Evolutionary conservation across 2,329 filamentous ascomycete genomes (phyloP), one percentile per base, ranked within the genome.

Genomic region (Verruconis gallopava): DNA sequence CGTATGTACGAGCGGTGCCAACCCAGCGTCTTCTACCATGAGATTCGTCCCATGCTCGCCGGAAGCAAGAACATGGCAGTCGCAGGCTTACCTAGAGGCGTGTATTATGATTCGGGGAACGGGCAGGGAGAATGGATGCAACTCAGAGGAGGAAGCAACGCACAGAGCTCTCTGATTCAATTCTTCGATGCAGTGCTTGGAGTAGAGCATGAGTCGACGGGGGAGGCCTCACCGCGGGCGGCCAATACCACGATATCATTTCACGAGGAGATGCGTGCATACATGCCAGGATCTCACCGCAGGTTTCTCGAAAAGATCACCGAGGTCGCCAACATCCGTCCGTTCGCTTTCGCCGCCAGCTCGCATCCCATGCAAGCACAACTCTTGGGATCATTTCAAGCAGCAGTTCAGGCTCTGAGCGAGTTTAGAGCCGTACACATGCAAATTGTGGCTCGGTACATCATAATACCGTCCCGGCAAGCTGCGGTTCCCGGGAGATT

Each of bases 101-200:
- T 73, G 2, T 72, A 69, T 47, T 73, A 71, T 47, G 68, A 72
- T 41, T 55, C 66, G 30, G 69, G 68, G 3, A 50, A 66, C 5
- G 66, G 65, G 0, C 58, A 60, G 28, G 68, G 67, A 1, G 53
- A 63, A 11, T 73, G 68, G 68, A 58, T 60, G 15, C 64, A 68
- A 38, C 67, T 70, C 44, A 65, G 67, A 21, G 70, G 70, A 2
- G 70, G 70, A 1, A 72, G 69, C 47, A 73, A 73, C 48, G 70
- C 67, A 0, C 70, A 73, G 48, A 72, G 68, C 52, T 71, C 69
- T 0, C 47, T 73, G 36, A 61, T 73, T 3, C 70, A 73, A 38
- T 66, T 71, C 15, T 68, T 71, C 44, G 70, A 73, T 47, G 66
- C 69, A 4, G 65, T 67, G 2, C 59, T 73, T 2, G 68, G 66